phyloP scores from a whole-genome alignment of 2,329 filamentous ascomycete species.

The Pyrenochaeta sp. region DNA sequence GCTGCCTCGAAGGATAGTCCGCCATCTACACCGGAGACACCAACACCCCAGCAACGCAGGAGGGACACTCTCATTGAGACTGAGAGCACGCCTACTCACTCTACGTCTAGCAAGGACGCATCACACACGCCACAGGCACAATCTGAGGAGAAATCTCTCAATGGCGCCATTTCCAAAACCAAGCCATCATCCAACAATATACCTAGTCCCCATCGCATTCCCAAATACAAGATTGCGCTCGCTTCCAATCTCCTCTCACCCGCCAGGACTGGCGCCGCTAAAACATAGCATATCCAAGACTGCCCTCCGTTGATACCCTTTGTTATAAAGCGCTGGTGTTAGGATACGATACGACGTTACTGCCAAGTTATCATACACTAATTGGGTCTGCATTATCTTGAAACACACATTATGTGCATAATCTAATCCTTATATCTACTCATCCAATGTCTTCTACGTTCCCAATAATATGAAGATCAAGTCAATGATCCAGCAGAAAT shows the following conservation, averaged over 20 bases:
- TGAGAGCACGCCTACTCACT: conserved; percentile 4
- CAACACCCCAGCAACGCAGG: conserved; percentile 29
- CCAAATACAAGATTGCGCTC: conserved; percentile 46
- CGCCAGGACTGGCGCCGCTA: conserved; percentile 3
- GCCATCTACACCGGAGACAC: conserved; percentile 27
- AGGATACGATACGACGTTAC: background rate
- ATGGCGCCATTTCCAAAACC: conserved; percentile 7
- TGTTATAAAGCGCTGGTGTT: conserved; percentile 5
- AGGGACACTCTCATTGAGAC: conserved; percentile 11
- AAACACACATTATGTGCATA: background rate
- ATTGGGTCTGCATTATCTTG: background rate
- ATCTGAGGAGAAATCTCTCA: background rate
- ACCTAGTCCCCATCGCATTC: conserved; percentile 30
- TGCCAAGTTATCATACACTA: background rate
- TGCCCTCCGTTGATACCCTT: conserved; percentile 5
- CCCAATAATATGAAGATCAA: background rate
- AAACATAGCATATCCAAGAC: background rate
- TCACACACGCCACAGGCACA: background rate
- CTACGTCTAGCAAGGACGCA: conserved; percentile 7
- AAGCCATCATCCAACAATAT: conserved; percentile 3
- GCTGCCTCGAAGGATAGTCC: conserved; percentile 16
- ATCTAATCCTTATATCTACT: background rate
- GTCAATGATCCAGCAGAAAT: background rate
- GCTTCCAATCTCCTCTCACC: conserved; percentile 36
- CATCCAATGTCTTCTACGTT: background rate